Evolutionary conservation across 257 asterid genomes (phyloP).

Genomic region (Solanum phureja): DNA sequence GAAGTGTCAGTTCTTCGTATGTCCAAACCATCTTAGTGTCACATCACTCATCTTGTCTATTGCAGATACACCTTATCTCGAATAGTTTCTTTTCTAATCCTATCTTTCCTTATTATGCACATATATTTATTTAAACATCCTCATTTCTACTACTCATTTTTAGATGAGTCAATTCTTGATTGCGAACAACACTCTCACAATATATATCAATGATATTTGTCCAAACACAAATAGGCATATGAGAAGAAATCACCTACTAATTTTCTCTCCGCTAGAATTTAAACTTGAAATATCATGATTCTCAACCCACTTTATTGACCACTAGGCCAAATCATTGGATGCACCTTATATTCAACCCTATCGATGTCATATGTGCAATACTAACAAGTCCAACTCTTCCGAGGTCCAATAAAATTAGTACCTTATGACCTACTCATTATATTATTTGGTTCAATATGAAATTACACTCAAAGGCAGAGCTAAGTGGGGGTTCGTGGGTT

Average conservation of each 20-base stretch:
- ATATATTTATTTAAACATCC: no score
- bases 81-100: background rate
- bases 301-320: background rate
- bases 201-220: background rate
- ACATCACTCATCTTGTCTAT: background rate
- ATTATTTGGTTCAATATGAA: background rate
- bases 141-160: background rate
- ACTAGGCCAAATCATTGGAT: background rate
- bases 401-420: background rate
- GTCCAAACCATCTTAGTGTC: background rate
- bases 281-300: background rate
- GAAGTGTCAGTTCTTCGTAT: background rate
- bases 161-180: background rate
- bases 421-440: background rate
- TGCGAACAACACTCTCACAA: background rate
- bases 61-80: background rate
- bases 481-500: background rate
- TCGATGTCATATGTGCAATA: background rate
- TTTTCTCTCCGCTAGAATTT: background rate
- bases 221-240: background rate
- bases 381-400: background rate
- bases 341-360: background rate
- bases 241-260: background rate
- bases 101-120: background rate
- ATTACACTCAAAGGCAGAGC: background rate